These are phyloP conservation scores for Metschnikowia corniflorae DNA, from an alignment of 805 yeast genomes.

Conservation along the genomic window DNA sequence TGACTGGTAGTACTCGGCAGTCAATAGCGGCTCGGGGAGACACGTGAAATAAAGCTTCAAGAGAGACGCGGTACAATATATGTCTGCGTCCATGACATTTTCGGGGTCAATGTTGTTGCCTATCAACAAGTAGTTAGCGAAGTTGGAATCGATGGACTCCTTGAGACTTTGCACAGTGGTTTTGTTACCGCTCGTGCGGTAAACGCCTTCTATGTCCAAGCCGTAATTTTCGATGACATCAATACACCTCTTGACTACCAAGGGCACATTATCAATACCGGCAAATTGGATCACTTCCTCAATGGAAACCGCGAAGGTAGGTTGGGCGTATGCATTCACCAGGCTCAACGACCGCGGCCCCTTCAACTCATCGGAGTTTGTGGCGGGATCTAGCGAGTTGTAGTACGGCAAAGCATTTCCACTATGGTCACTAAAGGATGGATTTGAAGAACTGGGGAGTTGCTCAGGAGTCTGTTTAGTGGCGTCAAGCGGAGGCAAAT, in stretches of 20 bases:
- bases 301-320: slow-evolving; percentile 81
- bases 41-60: slow-evolving; percentile 79
- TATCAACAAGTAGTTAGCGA: slow-evolving; percentile 51
- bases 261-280: slow-evolving; percentile 84
- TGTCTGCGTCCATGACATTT: slow-evolving; percentile 68
- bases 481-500: not conserved
- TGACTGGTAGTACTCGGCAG: slow-evolving; percentile 54
- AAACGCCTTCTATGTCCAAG: slow-evolving; percentile 80
- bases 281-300: slow-evolving; percentile 74
- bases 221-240: slow-evolving; percentile 85
- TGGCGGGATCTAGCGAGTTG: slow-evolving; percentile 35
- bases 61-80: slow-evolving; percentile 83
- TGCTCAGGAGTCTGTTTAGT: slow-evolving; percentile 3
- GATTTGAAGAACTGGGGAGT: slow-evolving; percentile 1
- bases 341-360: slow-evolving; percentile 33
- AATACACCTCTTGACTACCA: slow-evolving; percentile 84
- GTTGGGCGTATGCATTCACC: slow-evolving; percentile 23
- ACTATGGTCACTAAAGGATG: slow-evolving; percentile 5
- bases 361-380: slow-evolving; percentile 27
- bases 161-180: slow-evolving; percentile 69
- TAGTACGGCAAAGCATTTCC: slow-evolving; percentile 10
- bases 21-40: slow-evolving; percentile 83
- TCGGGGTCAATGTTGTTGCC: slow-evolving; percentile 39
- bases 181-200: slow-evolving; percentile 78
- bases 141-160: slow-evolving; percentile 70